Evolutionary conservation across 768 basidiomycete genomes (phyloP), one percentile per base, ranked within the genome.

Genomic region (Mycena pura): DNA sequence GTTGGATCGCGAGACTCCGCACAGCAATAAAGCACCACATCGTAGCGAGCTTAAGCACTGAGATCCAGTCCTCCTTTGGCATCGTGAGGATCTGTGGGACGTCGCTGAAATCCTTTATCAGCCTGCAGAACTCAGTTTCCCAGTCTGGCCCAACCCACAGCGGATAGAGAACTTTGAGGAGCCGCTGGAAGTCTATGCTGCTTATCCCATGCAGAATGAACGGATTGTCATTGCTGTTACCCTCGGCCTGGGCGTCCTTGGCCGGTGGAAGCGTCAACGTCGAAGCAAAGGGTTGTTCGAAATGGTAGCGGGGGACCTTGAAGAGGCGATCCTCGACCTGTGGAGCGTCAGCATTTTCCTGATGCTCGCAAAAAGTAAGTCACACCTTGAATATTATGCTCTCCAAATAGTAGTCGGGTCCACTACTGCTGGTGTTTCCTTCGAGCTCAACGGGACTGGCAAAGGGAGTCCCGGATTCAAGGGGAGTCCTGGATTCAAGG

Each of bases 301-400:
- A 74, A 24, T 73, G 69, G n/a, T 70, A 67, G 15, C 72, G 70
- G 15, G 78, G 79, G 11, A 80, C 67, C 55, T 77, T 76, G 72
- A 79, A 81, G 22, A 78, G 56, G 14, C 64, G 66, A 39, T 73
- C 70, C 41, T 80, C 80, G 27, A 78, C 79, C 79, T 80, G 19
- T 3, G 21, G 9, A n/a, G 27, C n/a, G 17, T 51, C 17, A 25
- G 39, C 21, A 4, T 17, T 21, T 13, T 55, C 3, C 19, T 15
- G n/a, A 9, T n/a, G 53, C 28, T 15, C n/a, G 27, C 15, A 11
- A 27, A 3, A 2, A 4, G 21, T 6, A n/a, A n/a, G n/a, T 13
- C 39, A 41, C 45, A 49, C 45, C 46, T 57, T 47, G 47, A 57
- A 57, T 11, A 13, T 49, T 0, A 57, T 15, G 21, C 38, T 57